Evolutionary conservation across 2,329 filamentous ascomycete genomes (phyloP), one percentile per base, ranked within the genome.

Genomic region (Apiospora koreana): DNA sequence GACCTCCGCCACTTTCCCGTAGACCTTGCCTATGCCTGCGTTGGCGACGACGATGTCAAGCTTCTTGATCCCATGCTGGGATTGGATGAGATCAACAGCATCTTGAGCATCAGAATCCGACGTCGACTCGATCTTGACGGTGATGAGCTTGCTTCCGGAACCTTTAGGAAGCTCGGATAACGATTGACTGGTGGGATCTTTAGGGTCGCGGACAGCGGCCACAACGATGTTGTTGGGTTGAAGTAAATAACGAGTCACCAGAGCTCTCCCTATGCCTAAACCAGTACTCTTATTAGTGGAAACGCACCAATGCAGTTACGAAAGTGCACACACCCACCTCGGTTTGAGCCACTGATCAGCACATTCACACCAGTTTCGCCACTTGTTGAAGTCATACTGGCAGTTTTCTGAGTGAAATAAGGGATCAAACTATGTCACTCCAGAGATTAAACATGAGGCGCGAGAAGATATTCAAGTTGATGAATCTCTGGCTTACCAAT

Each of bases 171-270:
- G 74, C 3, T 71, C 67, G 2, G 65, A 38, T 35, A 82, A 73
- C 2, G 72, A 62, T 31, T 73, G 68, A 0, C 73, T 73, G 1
- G 73, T 67, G 1, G 72, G 1, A 21, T 71, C 41, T 2, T 70
- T 43, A 6, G 72, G 67, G 54, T 76, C 66, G 9, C 79, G 76
- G 21, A 78, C 76, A 2, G 69, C 73, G 16, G 79, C 78, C 8
- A 80, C 76, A 58, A 77, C 71, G 2, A 74, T 86, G 77, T 89
- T 86, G 76, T 89, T 87, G 76, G 86, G 83, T 68, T 85, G 84
- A 65, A 84, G 79, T 1, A 81, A 74, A 68, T 80, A 77, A 9
- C 54, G 68, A 8, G 65, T 43, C 25, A 78, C 10, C 12, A 80
- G 67, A 1, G 74, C 76, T 43, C 65, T 68, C 3, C 78, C 77